Evolutionary conservation across 2,329 filamentous ascomycete genomes (phyloP), one percentile per base, ranked within the genome.

Genomic region (Sarocladiaceae sp.): DNA sequence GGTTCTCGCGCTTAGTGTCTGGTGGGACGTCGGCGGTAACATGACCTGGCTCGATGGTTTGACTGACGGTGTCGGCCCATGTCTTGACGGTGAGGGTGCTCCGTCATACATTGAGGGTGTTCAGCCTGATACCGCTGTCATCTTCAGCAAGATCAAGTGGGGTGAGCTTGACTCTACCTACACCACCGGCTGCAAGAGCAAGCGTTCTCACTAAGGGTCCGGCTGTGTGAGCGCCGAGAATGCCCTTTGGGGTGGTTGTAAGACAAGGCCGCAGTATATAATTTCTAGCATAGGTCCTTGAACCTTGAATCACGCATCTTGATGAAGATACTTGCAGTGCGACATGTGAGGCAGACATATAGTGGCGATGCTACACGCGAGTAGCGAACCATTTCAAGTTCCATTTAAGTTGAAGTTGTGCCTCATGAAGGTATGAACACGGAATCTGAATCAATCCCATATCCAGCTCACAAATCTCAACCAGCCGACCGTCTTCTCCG

Each of bases 131-230:
- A 75, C 80, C 0, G 69, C 69, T 13, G 77, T 84, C 3, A 74
- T 67, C 1, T 84, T 80, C 59, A 77, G 73, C 55, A 76, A 82
- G 59, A 77, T 84, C 58, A 75, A 74, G 59, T 80, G 78, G 72
- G 81, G 81, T n/a, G 78, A 84, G 57, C 77, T 84, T 59, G 78
- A 74, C 4, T 78, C 77, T 17, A 84, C 76, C 1, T 78, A 69
- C 49, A 52, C 56, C 53, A 15, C 13, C 12, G 33, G 33, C 10
- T 50, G 29, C 35, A 54, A 52, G 33, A 18, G 13, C 29, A 42
- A 20, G 26, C n/a, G n/a, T n/a, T n/a, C n/a, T n/a, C n/a, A n/a
- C n/a, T n/a, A n/a, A n/a, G n/a, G n/a, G n/a, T n/a, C n/a, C n/a
- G n/a, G n/a, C n/a, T n/a, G n/a, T n/a, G n/a, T n/a, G n/a, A n/a